Evolutionary conservation across 2,329 filamentous ascomycete genomes (phyloP), one percentile per base, ranked within the genome.

Genomic region (Aureobasidium leucospermi): DNA sequence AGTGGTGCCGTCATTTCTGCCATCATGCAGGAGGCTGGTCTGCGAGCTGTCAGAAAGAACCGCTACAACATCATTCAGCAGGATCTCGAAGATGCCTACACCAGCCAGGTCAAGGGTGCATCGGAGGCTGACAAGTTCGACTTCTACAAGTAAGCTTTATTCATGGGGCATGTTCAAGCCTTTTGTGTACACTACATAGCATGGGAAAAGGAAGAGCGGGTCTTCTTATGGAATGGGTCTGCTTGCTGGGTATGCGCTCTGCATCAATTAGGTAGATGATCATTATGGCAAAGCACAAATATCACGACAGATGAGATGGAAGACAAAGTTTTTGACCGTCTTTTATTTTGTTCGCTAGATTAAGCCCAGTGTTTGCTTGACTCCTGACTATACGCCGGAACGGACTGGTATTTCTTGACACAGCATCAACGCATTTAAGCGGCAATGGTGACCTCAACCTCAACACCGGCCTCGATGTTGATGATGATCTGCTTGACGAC

Each of bases 51-150:
- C 65, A 84, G 93, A 69, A 97, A 96, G 85, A 97, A 99, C 77
- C 82, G 94, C 69, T 99, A 99, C 78, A 97, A 99, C 76, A 99
- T 99, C 73, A 97, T 99, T 70, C 94, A 99, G 79, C 85, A 83
- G 63, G 94, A 99, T 76, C 79, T 99, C 64, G 94, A 99, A 76
- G 94, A 97, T 74, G 94, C 94, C 46, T 99, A 99, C 76, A 92
- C 91, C 41, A 90, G 87, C 76, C 94, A 99, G 75, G 94, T 99
- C 70, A 97, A 97, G 85, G 90, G 84, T 39, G 82, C 83, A 51
- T 80, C 84, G 63, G 85, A 89, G 74, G 82, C 83, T 49, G 83
- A 85, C 71, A 83, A 85, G 78, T 95, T 95, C 71, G 92, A 96
- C 74, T 96, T 95, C 76, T 95, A 95, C 83, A 90, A 89, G 77